These are phyloP conservation scores for Dothideomycetes sp. DNA, from an alignment of 2,329 filamentous ascomycete species.

Conservation along the genomic window DNA sequence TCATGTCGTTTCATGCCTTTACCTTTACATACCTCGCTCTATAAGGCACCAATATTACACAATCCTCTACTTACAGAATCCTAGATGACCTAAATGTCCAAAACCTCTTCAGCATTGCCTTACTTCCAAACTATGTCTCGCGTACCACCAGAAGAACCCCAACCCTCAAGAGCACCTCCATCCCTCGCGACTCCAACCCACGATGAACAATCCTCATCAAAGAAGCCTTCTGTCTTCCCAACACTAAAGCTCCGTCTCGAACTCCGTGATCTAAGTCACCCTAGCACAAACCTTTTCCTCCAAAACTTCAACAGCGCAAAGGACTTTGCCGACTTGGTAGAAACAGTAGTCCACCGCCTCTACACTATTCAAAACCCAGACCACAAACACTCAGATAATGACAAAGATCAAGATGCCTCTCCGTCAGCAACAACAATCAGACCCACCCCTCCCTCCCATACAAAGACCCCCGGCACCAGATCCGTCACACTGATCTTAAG, in stretches of 20 bases:
- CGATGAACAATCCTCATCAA: conserved; percentile 15
- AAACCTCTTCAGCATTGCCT: conserved; percentile 3
- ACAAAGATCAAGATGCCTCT: conserved; percentile 15
- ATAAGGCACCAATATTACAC: not conserved
- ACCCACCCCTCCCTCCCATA: conserved; percentile 3
- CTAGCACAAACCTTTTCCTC: conserved; percentile 60
- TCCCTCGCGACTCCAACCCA: not conserved
- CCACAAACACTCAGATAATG: conserved; percentile 14
- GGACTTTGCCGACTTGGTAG: conserved; percentile 54
- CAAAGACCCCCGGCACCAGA: conserved; percentile 54
- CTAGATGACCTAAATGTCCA: too few species aligned
- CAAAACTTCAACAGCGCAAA: conserved; percentile 51
- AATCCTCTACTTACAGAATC: not conserved
- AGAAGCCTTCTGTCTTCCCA: conserved; percentile 24
- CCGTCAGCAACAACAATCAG: too few species aligned
- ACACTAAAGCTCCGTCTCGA: conserved; percentile 39
- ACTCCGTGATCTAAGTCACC: conserved; percentile 41
- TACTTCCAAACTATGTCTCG: conserved; percentile 18
- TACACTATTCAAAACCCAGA: conserved; percentile 42
- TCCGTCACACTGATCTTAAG: conserved; percentile 78
- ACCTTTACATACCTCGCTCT: too few species aligned
- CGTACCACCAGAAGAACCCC: conserved; percentile 12
- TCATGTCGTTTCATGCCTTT: too few species aligned
- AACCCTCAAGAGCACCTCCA: conserved; percentile 13
- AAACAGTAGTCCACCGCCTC: conserved; percentile 61